phyloP scores from a whole-genome alignment of 2,329 filamentous ascomycete species.

The Beauveria rudraprayagi region DNA sequence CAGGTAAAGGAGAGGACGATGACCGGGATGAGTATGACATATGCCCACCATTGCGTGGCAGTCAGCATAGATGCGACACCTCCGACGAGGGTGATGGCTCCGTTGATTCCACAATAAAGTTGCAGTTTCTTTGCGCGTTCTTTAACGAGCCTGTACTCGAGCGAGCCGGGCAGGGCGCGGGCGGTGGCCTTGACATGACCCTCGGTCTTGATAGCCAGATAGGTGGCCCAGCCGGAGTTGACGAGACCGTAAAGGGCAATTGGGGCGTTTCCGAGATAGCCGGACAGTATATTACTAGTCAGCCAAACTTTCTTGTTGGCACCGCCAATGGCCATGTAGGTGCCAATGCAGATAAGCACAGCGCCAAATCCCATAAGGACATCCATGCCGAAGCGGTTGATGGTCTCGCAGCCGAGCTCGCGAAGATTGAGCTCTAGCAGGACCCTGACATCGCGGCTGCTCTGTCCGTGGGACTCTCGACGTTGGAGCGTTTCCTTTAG shows the following conservation, averaged over 20 bases:
- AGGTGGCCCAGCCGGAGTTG: slow-evolving; percentile 40
- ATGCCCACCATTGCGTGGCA: slow-evolving; percentile 43
- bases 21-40: slow-evolving; percentile 42
- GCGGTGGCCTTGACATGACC: slow-evolving; percentile 25
- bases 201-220: slow-evolving; percentile 33
- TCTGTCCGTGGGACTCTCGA: slow-evolving; percentile 7
- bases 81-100: slow-evolving; percentile 36
- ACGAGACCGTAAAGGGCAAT: slow-evolving; percentile 40
- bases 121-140: slow-evolving; percentile 33
- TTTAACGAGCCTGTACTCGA: slow-evolving; percentile 23
- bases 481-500: slow-evolving; percentile 19
- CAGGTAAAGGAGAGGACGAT: slow-evolving; percentile 36
- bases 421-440: slow-evolving; percentile 37
- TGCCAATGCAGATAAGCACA: slow-evolving; percentile 41
- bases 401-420: slow-evolving; percentile 41
- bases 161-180: slow-evolving; percentile 19
- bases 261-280: slow-evolving; percentile 45
- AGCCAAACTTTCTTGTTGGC: slow-evolving; percentile 32
- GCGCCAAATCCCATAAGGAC: slow-evolving; percentile 40
- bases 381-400: slow-evolving; percentile 45
- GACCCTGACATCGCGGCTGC: slow-evolving; percentile 22
- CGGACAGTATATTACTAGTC: slow-evolving; percentile 45
- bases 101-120: slow-evolving; percentile 36
- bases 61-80: slow-evolving; percentile 43
- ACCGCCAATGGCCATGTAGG: slow-evolving; percentile 46